These are phyloP conservation scores for Geosmithia putterillii DNA, from an alignment of 2,329 filamentous ascomycete genomes.

Conservation along the genomic window DNA sequence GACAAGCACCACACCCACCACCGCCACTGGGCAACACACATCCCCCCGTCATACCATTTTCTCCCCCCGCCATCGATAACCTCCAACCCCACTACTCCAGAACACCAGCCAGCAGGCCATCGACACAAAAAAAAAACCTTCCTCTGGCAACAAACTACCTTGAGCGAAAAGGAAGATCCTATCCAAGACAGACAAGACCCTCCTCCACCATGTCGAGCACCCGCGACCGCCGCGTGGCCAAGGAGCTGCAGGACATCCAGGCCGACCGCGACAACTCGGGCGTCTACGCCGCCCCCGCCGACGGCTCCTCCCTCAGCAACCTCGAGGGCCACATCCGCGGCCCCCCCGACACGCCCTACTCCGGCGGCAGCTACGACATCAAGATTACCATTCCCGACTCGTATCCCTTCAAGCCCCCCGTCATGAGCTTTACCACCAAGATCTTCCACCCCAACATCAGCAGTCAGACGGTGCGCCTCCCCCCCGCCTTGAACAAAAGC, in stretches of 20 bases:
- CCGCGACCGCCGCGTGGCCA: slow-evolving; percentile 50
- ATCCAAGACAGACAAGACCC: too few species aligned
- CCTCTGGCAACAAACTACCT: too few species aligned
- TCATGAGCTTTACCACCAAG: slow-evolving; percentile 84
- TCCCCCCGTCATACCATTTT: too few species aligned
- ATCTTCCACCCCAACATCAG: slow-evolving; percentile 98
- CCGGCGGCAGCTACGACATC: slow-evolving; percentile 69
- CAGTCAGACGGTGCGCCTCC: slow-evolving; percentile 65
- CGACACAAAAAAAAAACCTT: too few species aligned
- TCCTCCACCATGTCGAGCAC: slow-evolving; percentile 32
- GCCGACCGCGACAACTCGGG: slow-evolving; percentile 62
- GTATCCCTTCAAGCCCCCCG: slow-evolving; percentile 87
- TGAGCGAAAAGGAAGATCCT: too few species aligned
- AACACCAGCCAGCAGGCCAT: too few species aligned
- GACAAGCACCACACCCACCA: too few species aligned
- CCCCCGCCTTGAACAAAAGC: neutral
- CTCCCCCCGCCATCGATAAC: too few species aligned
- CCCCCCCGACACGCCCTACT: slow-evolving; percentile 87
- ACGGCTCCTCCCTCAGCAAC: slow-evolving; percentile 59
- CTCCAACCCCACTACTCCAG: too few species aligned
- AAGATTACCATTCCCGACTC: slow-evolving; percentile 79
- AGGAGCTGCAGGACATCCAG: slow-evolving; percentile 66
- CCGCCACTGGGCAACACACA: too few species aligned
- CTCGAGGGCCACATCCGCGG: slow-evolving; percentile 75
- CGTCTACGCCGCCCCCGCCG: slow-evolving; percentile 55